These are phyloP conservation scores for Lodderomyces parapsilosis DNA, from an alignment of 1,139 yeast genomes.

Conservation along the genomic window DNA sequence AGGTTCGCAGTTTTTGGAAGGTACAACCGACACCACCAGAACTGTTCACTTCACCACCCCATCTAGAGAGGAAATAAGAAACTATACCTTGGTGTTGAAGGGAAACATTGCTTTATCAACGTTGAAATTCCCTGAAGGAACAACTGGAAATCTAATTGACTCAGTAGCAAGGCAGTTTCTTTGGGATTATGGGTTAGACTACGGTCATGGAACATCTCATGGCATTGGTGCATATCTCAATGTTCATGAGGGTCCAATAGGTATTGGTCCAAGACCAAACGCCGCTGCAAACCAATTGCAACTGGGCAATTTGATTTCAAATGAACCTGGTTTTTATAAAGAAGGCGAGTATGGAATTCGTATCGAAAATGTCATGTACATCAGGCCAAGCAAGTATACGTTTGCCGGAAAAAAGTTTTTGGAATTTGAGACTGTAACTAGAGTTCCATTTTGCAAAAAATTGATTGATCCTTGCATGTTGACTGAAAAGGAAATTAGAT, in stretches of 20 bases:
- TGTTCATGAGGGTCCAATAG: constrained; percentile 96
- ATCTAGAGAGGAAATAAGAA: constrained; percentile 59
- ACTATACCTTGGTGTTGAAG: constrained; percentile 87
- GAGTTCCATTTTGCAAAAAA: constrained; percentile 67
- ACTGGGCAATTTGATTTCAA: constrained; percentile 79
- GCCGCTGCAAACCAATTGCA: constrained; percentile 48
- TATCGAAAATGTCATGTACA: constrained; percentile 80
- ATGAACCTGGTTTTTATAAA: constrained; percentile 96
- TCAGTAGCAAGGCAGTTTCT: constrained; percentile 84
- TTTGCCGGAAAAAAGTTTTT: constrained; percentile 57
- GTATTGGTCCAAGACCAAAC: constrained; percentile 69
- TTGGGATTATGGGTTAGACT: constrained; percentile 87
- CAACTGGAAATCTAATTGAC: constrained; percentile 82
- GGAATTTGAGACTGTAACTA: constrained; percentile 81
- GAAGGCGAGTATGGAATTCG: constrained; percentile 93
- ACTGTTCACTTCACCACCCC: constrained; percentile 83
- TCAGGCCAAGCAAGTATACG: constrained; percentile 46
- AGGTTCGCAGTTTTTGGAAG: constrained; percentile 92
- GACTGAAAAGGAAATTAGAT: constrained; percentile 57
- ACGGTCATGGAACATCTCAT: constrained; percentile 96
- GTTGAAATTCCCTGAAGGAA: constrained; percentile 81
- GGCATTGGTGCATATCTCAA: constrained; percentile 93
- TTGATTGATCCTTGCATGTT: constrained; percentile 34
- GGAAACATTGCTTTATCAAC: constrained; percentile 84
- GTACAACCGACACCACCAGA: constrained; percentile 96